Evolutionary conservation across 805 yeast genomes (phyloP), one percentile per base, ranked within the genome.

Genomic region (Myxozyma vanderwaltii): DNA sequence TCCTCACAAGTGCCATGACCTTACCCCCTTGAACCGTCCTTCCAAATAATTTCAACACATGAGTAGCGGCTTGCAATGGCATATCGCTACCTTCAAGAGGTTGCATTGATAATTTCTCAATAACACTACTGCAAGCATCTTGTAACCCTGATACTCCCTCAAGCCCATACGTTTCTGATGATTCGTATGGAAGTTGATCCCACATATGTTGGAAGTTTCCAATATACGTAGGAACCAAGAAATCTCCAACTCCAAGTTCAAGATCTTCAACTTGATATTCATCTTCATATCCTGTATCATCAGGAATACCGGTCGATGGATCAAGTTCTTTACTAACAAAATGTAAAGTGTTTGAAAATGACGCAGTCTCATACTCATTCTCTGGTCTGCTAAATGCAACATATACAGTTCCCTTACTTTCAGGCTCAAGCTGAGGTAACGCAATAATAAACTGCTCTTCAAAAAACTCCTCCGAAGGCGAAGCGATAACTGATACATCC

Each of bases 231-330:
- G 96, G 96, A 55, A 77, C 75, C 58, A 90, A 79, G 74, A 85
- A 92, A 72, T 91, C 97, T 38, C 96, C 96, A 8, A 94, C 84
- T 6, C 75, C 75, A 56, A 92, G 72, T 58, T 82, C 84, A 69
- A 91, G 78, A 58, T 86, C 87, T 74, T 90, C 97, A 65, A 94
- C 82, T 72, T 86, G 94, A 75, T 92, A 94, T 74, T 91, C 96
- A 74, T 94, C 98, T 65, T 87, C 88, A 80, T 86, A 89, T 17
- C 97, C 97, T 65, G 87, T 95, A 47, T 84, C 89, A 47, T 82
- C 86, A 7, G 67, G 64, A 63, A 81, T 82, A 21, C 85, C 85
- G 15, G 91, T 85, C 8, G 82, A 79, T 49, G 89, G 85, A 67
- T 89, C 87, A 65, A 88, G 78, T 72, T 92, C 98, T 74, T 85